A percentile compares a stretch with the other conserved stretches of the same genome.
Conservation (phyloP, 176 grass and related monocot genomes). For the Aegilops umbellulata region DNA sequence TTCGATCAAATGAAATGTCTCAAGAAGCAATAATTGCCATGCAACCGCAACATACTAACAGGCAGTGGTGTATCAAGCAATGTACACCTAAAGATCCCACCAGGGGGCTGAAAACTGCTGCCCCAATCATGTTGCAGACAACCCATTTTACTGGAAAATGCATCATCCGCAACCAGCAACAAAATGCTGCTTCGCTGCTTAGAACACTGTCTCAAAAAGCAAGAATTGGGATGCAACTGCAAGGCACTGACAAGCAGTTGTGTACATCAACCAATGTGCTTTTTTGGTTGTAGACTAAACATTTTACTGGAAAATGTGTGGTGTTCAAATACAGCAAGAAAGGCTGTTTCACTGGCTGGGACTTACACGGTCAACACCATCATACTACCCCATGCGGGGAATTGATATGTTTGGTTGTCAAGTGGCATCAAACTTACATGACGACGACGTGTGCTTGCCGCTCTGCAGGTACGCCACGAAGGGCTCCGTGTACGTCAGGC, state of each 20-base stretch:
- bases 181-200: too few relatives aligned
- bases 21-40: not conserved
- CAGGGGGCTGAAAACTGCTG: not conserved
- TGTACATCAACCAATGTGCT: too few relatives aligned
- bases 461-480: slow-evolving; percentile 82
- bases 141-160: not conserved
- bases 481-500: slow-evolving; percentile 76
- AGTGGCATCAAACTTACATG: slow-evolving; percentile 54
- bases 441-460: slow-evolving; percentile 66
- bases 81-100: not conserved
- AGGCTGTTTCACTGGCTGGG: not conserved
- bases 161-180: not conserved
- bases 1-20: not conserved
- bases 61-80: not conserved
- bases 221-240: too few relatives aligned
- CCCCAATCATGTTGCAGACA: not conserved
- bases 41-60: slow-evolving; percentile 1
- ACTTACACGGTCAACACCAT: not conserved
- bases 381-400: not conserved
- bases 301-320: not conserved
- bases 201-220: too few relatives aligned
- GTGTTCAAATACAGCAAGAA: not conserved
- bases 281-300: not conserved
- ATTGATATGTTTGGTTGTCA: not conserved
- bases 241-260: too few relatives aligned